phyloP scores from a whole-genome alignment of 805 yeast genomes.

The Candida awuae region DNA sequence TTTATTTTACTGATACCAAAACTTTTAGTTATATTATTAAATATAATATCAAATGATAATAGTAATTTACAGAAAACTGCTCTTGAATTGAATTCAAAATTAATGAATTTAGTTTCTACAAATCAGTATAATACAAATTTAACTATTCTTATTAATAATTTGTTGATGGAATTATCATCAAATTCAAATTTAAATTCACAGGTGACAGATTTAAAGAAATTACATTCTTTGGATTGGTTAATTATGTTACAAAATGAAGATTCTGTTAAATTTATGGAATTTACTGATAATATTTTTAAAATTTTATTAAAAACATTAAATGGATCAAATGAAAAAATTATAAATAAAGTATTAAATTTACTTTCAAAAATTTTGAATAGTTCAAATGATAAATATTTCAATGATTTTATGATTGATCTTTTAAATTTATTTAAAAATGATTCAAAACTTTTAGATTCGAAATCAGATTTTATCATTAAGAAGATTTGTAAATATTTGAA shows the following conservation, averaged over 20 bases:
- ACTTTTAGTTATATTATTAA: slow-evolving; percentile 58
- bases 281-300: slow-evolving; percentile 59
- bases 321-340: slow-evolving; percentile 69
- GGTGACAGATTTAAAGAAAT: slow-evolving; percentile 44
- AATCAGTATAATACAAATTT: slow-evolving; percentile 34
- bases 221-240: slow-evolving; percentile 87
- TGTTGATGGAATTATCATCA: slow-evolving; percentile 57
- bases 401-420: slow-evolving; percentile 64
- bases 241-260: slow-evolving; percentile 69
- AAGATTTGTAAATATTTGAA: slow-evolving; percentile 75
- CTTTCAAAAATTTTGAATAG: slow-evolving; percentile 66
- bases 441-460: slow-evolving; percentile 51
- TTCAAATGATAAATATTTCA: slow-evolving; percentile 68
- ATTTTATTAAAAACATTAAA: slow-evolving; percentile 65
- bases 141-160: slow-evolving; percentile 56
- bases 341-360: slow-evolving; percentile 61
- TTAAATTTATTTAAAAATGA: slow-evolving; percentile 65
- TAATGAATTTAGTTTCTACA: slow-evolving; percentile 42
- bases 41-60: slow-evolving; percentile 49
- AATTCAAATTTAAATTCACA: slow-evolving; percentile 27
- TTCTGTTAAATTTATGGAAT: slow-evolving; percentile 46
- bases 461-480: slow-evolving; percentile 78
- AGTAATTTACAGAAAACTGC: slow-evolving; percentile 47
- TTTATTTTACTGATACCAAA: slow-evolving; percentile 70
- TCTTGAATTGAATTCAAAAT: slow-evolving; percentile 44